Base-by-base conservation (phyloP, 164 flowering plant species). In the Pachysandra terminalis region DNA sequence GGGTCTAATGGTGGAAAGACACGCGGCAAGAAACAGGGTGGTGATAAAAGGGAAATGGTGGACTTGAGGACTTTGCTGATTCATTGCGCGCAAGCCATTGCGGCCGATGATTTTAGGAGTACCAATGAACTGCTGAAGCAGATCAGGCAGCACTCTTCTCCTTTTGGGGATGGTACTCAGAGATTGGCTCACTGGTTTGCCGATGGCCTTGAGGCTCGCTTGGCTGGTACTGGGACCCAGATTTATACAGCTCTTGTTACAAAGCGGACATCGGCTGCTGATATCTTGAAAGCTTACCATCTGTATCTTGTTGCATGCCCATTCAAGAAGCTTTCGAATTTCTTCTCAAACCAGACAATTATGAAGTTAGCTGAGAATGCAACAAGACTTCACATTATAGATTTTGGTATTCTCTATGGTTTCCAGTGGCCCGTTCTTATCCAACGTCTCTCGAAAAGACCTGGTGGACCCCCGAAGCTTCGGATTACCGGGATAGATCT, bases 341-440 rank as follows among this genome's bases (percentile, higher is more conserved):
- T 85, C 61, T 72, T 81, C 14, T 68, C 90, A 6, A 91, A 84
- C 77, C 82, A 61, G 65, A 84, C 90, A 1, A 87, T 88, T 35
- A 60, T 48, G 51, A 71, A 59, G 21, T 55, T 57, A 15, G 70
- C 87, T 12, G 73, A 53, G 27, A 82, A 75, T 25, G 74, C 88
- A 24, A 71, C 70, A 26, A 82, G 80, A 61, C 68, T 93, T 25
- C 98, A 93, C 65, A 78, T 93, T 35, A 79, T 93, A 21, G 97
- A 91, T 77, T 91, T 89, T 77, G 97, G 98, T 23, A 88, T 93
- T 53, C 81, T 81, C 9, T 90, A 84, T 74, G 98, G 98, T 51
- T 93, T 93, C 69, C 98, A 93, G 27, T 91, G 97, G 97, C 97
- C 98, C 0, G 82, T 86, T 54, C 72, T 93, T 21, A 81, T 93